Base-by-base conservation (phyloP, 2,329 filamentous ascomycete species). In the Diaporthe nobilis region DNA sequence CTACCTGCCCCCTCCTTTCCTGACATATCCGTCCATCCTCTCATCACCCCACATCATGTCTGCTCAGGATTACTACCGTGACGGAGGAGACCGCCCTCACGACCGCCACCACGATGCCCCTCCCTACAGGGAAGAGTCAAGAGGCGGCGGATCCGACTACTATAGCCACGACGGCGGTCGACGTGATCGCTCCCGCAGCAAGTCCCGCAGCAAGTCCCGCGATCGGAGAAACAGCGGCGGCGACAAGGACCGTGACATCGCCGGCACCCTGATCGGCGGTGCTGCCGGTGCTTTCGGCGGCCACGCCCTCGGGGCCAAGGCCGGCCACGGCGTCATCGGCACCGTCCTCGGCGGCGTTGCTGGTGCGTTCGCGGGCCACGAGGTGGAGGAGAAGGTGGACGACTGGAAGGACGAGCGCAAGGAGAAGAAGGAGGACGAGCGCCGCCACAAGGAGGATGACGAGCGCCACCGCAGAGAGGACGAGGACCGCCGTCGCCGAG, bases 351-450 rank as follows among this genome's bases (percentile, higher is more conserved):
- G 85, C 13, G 85, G 82, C 9, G 72, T 87, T 9, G 85, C 81
- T 6, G 85, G 85, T 17, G 85, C 85, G 15, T 81, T 87, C 49
- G 84, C 84, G 3, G 85, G 85, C 4, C 84, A 85, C 79, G 85
- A 87, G 78, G 73, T 85, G 17, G 82, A 87, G 75, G 85, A 87
- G 71, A 83, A 81, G 10, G 82, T 83, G 4, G 79, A 79, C 5
- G 85, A 86, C 77, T 85, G 83, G 83, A 84, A 83, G 79, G 82
- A 85, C 75, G 81, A 83, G 44, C 82, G 82, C 37, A 81, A 86
- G 75, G 85, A 87, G 71, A 81, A 84, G 76, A 85, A 85, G 80
- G 78, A 80, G 39, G 79, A 80, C 44, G 74, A 80, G 75, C 67
- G 57, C 17, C 74, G 75, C 44, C 71, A 77, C 4, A 71, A 77